Conservation (phyloP, 2,329 filamentous ascomycete species). For the Cladosporium velox region DNA sequence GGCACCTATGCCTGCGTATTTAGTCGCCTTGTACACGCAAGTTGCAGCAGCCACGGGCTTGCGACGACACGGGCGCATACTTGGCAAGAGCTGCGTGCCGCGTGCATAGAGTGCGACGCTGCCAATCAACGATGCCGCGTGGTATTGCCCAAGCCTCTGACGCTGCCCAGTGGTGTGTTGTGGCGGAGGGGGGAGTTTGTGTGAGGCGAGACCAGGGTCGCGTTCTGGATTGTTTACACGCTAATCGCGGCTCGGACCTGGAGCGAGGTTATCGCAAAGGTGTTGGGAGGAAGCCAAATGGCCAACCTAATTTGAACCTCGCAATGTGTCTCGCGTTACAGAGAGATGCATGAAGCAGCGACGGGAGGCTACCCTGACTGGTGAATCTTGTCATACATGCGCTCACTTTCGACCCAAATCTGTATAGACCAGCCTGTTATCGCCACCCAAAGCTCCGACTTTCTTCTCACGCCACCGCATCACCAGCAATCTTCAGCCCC, state of each 20-base stretch:
- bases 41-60: neutral
- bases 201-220: neutral
- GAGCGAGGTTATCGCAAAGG: neutral
- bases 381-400: neutral
- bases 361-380: neutral
- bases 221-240: neutral
- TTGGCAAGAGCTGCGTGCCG: slow-evolving; percentile 2
- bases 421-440: neutral
- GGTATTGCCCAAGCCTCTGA: slow-evolving; percentile 5
- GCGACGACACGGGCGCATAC: neutral
- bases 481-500: neutral
- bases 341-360: neutral
- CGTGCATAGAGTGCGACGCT: neutral
- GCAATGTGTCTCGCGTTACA: neutral
- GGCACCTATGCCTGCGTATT: neutral
- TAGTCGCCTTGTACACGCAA: neutral
- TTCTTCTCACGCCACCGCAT: neutral
- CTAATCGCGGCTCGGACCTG: neutral
- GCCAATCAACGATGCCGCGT: slow-evolving; percentile 5
- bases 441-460: neutral
- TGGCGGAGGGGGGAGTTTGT: neutral
- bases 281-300: neutral
- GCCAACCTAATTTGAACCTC: neutral
- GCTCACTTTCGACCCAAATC: neutral
- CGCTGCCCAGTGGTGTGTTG: slow-evolving; percentile 7